These are phyloP conservation scores for Phytophthora pluvialis DNA, from an alignment of 352 stramenopile genomes.

Conservation along the genomic window DNA sequence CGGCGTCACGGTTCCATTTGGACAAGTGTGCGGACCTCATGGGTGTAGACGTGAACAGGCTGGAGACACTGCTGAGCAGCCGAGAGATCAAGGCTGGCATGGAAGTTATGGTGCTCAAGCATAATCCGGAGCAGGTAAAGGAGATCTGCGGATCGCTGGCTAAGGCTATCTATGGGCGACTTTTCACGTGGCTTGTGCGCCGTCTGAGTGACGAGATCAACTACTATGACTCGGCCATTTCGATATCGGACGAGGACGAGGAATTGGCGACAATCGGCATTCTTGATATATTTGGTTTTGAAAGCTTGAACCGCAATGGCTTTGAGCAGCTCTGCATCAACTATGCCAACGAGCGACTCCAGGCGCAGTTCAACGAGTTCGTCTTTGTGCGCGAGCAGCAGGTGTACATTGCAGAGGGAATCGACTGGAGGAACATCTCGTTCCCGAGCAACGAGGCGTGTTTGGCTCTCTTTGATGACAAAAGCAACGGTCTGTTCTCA, in stretches of 20 bases:
- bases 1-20: slow-evolving; percentile 53
- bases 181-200: slow-evolving; percentile 96
- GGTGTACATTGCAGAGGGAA: slow-evolving; percentile 82
- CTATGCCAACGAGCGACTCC: slow-evolving; percentile 86
- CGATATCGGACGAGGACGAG: slow-evolving; percentile 52
- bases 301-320: slow-evolving; percentile 82
- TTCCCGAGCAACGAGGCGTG: slow-evolving; percentile 87
- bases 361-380: slow-evolving; percentile 91
- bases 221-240: slow-evolving; percentile 53
- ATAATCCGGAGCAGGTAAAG: slow-evolving; percentile 72
- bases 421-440: slow-evolving; percentile 86
- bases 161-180: slow-evolving; percentile 95
- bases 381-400: slow-evolving; percentile 89
- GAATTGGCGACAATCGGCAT: slow-evolving; percentile 82
- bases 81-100: slow-evolving; percentile 92
- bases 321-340: slow-evolving; percentile 92
- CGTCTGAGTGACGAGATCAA: slow-evolving; percentile 87
- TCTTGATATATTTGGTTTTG: slow-evolving; percentile 91
- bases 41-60: slow-evolving; percentile 74
- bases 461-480: slow-evolving; percentile 83
- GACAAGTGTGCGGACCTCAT: slow-evolving; percentile 89
- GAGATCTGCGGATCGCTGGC: slow-evolving; percentile 94
- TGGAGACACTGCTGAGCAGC: slow-evolving; percentile 91
- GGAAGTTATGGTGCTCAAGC: slow-evolving; percentile 87
- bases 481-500: slow-evolving; percentile 78